Base-by-base conservation (phyloP, 148 eudicot genomes). In the Heliosperma pusillum region DNA sequence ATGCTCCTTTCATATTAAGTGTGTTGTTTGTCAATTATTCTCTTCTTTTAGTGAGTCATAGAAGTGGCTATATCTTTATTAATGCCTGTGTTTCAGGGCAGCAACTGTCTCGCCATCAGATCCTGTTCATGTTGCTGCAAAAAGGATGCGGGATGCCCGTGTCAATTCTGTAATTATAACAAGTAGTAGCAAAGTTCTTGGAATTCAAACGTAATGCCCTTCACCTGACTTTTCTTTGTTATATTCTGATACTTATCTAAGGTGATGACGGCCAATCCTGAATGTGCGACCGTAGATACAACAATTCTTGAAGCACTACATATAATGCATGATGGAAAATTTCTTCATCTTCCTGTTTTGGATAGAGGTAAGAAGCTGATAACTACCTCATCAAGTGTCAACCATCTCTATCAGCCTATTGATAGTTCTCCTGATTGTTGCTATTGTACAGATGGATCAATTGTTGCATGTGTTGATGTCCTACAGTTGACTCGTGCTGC, bases 191-290 rank as follows among this genome's bases (percentile, higher is more conserved):
- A 87, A 88, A 78, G 87, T 92, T 70, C 92, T 85, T 79, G 99
- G 99, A 70, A 90, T 95, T 73, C 74, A 92, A 66, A 95, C 99
- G 99, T 95, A 92, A 40, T 53, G 2, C 77, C 63, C 65, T 79
- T 25, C 19, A 57, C 66, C 59, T 81, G 17, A n/a, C 29, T 76
- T 70, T 42, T 58, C 24, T 72, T 50, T 58, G 8, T 66, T 53
- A 45, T 36, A 6, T 50, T 22, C 21, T 33, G 74, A 40, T 40
- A 24, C 68, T 86, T 67, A 64, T 69, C 76, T 65, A 71, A 94
- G 98, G 96, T 92, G 61, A 95, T 95, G 98, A 95, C 98, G 1
- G 81, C 91, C 29, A 88, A 88, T 68, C 98, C 98, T 16, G 93
- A 95, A 74, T 92, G 90, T 83, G 98, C 83, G 30, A 87, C 87